Evolutionary conservation across 2,329 filamentous ascomycete genomes (phyloP), one percentile per base, ranked within the genome.

Genomic region (Penicillium sp.): DNA sequence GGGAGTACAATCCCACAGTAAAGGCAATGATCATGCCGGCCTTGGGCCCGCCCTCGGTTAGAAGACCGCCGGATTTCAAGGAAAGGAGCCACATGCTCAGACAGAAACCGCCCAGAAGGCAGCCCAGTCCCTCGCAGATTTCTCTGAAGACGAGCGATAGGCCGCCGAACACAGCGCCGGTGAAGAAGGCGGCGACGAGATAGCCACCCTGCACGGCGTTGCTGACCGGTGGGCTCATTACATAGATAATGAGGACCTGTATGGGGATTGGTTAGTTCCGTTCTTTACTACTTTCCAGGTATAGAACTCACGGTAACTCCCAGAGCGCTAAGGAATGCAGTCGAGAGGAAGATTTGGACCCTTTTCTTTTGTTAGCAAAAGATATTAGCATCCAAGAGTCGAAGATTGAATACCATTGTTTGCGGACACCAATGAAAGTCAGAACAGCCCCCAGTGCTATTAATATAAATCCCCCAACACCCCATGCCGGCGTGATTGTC

Each of bases 81-180:
- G 86, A 87, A 44, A 97, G 79, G 49, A 97, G 79, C 93, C 93
- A 97, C 91, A 96, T 96, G 68, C 86, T 86, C 8, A 94, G 69
- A 60, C 86, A 91, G 70, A 94, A 96, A 0, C 91, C 91, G 27
- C 91, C 91, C 0, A 96, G 78, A n/a, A 93, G 77, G 68, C 90
- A 96, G 2, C 89, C 90, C n/a, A 96, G 77, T 53, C 91, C 88
- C 71, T 89, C 87, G 0, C 90, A 91, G 42, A 96, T 79, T 64
- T 97, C 91, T 54, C 85, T 83, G 74, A 97, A 96, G 12, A 96
- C 79, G 9, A 91, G 80, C 0, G 91, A 84, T 3, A 87, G 76
- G 13, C 80, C 88, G 16, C 92, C 93, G 21, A 96, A 81, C 23
- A 91, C 79, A 6, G 86, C 68, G 1, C 91, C 91, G 0, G 91